phyloP scores from a whole-genome alignment of 345 rosid species.

The Syzygium oleosum region DNA sequence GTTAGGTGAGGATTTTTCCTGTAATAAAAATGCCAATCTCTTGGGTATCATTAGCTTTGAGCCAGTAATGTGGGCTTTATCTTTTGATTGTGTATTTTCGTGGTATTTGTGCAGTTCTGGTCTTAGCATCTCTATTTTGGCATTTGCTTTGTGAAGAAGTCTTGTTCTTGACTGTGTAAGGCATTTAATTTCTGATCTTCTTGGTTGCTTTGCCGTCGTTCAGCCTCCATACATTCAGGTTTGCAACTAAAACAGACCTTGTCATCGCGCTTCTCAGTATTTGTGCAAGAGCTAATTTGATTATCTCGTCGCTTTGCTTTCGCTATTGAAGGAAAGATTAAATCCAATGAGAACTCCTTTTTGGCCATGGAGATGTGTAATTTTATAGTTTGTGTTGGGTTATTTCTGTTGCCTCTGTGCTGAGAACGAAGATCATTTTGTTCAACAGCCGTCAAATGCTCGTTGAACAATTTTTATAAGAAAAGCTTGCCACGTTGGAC shows the following conservation, averaged over 20 bases:
- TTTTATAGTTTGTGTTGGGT: not conserved
- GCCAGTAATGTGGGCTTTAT: not conserved
- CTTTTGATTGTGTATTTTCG: not conserved
- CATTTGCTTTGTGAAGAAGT: not conserved
- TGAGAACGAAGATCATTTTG: not conserved
- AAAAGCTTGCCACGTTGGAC: not conserved
- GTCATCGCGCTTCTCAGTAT: not conserved
- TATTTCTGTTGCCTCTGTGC: not conserved
- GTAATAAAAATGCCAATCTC: not conserved
- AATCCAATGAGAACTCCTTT: not conserved
- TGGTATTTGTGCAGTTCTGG: not conserved
- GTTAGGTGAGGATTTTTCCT: not conserved
- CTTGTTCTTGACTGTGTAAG: not conserved
- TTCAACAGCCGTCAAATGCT: not conserved
- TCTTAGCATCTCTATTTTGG: not conserved
- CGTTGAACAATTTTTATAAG: not conserved
- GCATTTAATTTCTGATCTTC: not conserved
- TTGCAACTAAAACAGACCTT: not conserved
- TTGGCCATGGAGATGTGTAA: not conserved
- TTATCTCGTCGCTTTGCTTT: not conserved
- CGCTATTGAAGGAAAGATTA: not conserved
- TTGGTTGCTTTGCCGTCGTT: not conserved
- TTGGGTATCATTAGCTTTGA: not conserved
- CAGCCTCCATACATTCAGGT: not conserved
- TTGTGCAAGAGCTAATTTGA: not conserved